Percentiles rank a stretch among this genome's conserved stretches.
phyloP scores from a whole-genome alignment of 495 filamentous ascomycete genomes.

The Bacidia gigantensis region DNA sequence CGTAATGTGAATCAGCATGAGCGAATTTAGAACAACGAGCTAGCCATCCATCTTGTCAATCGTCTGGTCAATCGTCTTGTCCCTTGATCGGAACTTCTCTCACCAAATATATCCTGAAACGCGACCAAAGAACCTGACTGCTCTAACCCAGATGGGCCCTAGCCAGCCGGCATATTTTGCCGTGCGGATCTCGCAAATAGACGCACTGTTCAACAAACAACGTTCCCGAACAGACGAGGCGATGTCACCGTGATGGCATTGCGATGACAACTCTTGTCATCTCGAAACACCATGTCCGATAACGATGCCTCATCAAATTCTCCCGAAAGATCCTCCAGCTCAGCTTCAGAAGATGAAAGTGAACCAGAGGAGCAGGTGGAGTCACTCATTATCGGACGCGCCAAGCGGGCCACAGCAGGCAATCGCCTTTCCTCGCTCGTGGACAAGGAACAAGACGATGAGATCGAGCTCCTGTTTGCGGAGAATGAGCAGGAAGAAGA shows the following conservation, averaged over 20 bases:
- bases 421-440: conserved; percentile 70
- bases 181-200: too few relatives aligned
- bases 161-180: too few relatives aligned
- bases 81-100: too few relatives aligned
- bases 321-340: conserved; percentile 1
- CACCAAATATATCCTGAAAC: too few relatives aligned
- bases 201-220: too few relatives aligned
- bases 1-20: neutral
- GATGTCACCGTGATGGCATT: too few relatives aligned
- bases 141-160: too few relatives aligned
- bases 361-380: conserved; percentile 32
- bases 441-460: conserved; percentile 61
- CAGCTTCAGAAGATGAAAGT: conserved; percentile 6
- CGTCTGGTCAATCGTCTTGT: too few relatives aligned
- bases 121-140: too few relatives aligned
- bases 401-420: conserved; percentile 73
- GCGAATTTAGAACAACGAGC: neutral
- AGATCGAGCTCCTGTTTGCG: conserved; percentile 67
- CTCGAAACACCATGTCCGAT: conserved; percentile 6
- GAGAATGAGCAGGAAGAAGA: conserved; percentile 84
- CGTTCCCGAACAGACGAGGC: too few relatives aligned
- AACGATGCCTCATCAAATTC: conserved; percentile 3
- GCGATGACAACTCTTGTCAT: too few relatives aligned
- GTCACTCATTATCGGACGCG: conserved; percentile 63
- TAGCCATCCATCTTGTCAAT: too few relatives aligned